These are phyloP conservation scores for Pichia sporocuriosa DNA, from an alignment of 805 yeast species.

Conservation along the genomic window DNA sequence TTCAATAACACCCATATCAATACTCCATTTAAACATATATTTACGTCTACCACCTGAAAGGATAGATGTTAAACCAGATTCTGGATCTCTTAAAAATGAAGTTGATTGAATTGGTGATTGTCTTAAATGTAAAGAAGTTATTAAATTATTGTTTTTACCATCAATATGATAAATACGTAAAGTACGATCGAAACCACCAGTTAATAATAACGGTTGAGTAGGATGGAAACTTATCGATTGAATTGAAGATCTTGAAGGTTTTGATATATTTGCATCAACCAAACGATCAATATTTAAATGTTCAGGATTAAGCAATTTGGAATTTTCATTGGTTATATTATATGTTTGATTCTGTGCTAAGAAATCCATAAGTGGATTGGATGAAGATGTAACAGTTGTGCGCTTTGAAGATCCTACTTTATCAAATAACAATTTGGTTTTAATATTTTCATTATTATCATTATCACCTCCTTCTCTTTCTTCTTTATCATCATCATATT, in stretches of 20 bases:
- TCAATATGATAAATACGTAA: conserved; percentile 84
- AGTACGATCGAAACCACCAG: conserved; percentile 91
- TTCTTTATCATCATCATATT: conserved; percentile 45
- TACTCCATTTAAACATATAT: conserved; percentile 89
- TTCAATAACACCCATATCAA: conserved; percentile 54
- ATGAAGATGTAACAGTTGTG: conserved; percentile 19
- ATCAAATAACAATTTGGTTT: conserved; percentile 9
- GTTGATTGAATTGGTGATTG: conserved; percentile 80
- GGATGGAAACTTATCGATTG: conserved; percentile 85
- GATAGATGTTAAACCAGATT: conserved; percentile 44
- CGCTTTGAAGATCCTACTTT: conserved; percentile 14
- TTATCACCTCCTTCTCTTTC: conserved; percentile 13
- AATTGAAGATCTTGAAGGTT: conserved; percentile 69
- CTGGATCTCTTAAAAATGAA: conserved; percentile 45
- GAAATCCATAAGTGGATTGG: conserved; percentile 30
- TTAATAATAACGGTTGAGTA: conserved; percentile 69
- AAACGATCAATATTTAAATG: conserved; percentile 72
- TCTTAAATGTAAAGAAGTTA: conserved; percentile 72
- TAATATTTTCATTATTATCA: conserved; percentile 14
- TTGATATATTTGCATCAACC: conserved; percentile 76
- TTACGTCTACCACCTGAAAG: conserved; percentile 89
- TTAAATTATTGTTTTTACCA: conserved; percentile 74
- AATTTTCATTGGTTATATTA: conserved; percentile 25
- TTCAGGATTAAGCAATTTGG: conserved; percentile 57
- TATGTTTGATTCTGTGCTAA: conserved; percentile 29